Conservation (phyloP, 1,139 yeast genomes). For the Saccharomyces hybrid region DNA sequence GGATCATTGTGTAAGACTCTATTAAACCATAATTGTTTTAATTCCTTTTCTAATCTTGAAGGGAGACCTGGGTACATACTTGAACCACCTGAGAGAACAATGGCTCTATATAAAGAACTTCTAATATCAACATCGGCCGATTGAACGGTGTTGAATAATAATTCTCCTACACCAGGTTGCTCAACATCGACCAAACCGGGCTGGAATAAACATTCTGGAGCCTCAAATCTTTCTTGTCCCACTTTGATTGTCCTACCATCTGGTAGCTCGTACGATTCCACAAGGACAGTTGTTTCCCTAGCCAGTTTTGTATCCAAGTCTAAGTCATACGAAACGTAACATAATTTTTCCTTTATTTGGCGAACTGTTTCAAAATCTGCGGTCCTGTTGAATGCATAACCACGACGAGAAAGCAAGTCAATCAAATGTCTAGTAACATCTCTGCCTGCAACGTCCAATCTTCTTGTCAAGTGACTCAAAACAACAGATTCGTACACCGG, state of each 20-base stretch:
- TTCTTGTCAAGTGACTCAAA: conserved; percentile 81
- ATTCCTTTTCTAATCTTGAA: conserved; percentile 87
- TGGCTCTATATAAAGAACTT: conserved; percentile 80
- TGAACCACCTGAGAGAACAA: conserved; percentile 94
- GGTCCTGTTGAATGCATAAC: conserved; percentile 95
- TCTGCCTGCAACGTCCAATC: conserved; percentile 96
- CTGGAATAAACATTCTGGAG: conserved; percentile 97
- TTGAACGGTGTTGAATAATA: conserved; percentile 85
- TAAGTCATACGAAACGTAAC: conserved; percentile 91
- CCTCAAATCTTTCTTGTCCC: conserved; percentile 94
- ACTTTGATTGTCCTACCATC: conserved; percentile 93
- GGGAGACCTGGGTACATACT: conserved; percentile 99
- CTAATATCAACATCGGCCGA: conserved; percentile 91
- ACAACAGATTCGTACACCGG: conserved; percentile 97
- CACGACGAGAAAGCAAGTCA: conserved; percentile 83
- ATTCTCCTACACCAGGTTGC: conserved; percentile 95
- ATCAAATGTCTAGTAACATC: conserved; percentile 94
- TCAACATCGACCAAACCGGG: conserved; percentile 95
- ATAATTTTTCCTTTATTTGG: conserved; percentile 90
- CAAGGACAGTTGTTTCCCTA: conserved; percentile 88
- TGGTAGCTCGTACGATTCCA: conserved; percentile 86
- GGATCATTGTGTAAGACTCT: conserved; percentile 84
- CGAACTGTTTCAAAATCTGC: conserved; percentile 98
- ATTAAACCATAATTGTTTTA: conserved; percentile 92
- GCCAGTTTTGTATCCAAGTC: conserved; percentile 83